Evolutionary conservation across 805 yeast genomes (phyloP), one percentile per base, ranked within the genome.

Genomic region (Starmerella tilneyi): DNA sequence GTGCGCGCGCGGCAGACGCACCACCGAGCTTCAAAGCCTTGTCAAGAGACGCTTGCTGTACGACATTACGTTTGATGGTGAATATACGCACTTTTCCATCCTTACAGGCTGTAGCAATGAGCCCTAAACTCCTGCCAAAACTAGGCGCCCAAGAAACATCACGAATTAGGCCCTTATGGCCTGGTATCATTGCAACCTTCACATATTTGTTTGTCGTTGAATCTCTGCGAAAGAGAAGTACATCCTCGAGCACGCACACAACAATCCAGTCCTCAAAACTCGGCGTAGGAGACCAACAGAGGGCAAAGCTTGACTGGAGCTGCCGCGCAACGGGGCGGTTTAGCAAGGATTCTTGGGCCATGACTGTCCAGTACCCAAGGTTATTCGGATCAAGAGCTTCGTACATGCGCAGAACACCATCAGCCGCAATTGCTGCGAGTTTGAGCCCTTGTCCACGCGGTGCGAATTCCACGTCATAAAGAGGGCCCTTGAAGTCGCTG

Each of bases 81-180:
- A 80, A 89, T 3, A 92, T 79, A 43, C 97, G 74, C 9, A 92
- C 86, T 57, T 70, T 76, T 1, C 97, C 98, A 61, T 92, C 99
- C 61, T 86, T 86, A 60, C 95, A 86, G 5, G 94, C 97, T 0
- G 97, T 89, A 0, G 99, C 97, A 34, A 92, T 70, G 39, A 88
- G 67, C 56, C 89, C 94, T 60, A 76, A 84, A 51, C 80, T 77
- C 54, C 95, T 70, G 2, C 97, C 97, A 81, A 88, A 84, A 0
- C 94, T 77, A 3, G 97, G 96, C 0, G 97, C 97, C 98, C 98
- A 89, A 24, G 88, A 73, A 5, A 88, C 84, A 15, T 86, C 81
- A 57, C 97, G 70, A 27, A 89, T 84, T 32, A 89, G 70, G 2
- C 94, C 95, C 44, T 75, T 72, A 60, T 88, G 96, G 31, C 85